These are phyloP conservation scores for Acanthochlamys bracteata DNA, from an alignment of 106 monocot genomes.

Conservation along the genomic window DNA sequence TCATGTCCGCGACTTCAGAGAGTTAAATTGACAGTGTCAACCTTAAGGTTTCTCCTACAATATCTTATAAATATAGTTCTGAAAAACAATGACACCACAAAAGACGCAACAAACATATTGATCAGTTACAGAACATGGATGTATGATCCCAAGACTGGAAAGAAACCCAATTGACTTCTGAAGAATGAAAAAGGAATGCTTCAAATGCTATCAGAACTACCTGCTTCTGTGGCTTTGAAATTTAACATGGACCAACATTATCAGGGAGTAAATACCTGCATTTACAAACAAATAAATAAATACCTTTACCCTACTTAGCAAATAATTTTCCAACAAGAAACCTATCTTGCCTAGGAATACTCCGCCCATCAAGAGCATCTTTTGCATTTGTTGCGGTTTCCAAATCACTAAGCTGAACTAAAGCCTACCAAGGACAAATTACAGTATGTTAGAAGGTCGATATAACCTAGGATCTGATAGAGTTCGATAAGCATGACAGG, in stretches of 20 bases:
- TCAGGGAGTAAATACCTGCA: constrained; percentile 53
- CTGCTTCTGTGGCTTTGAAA: constrained; percentile 54
- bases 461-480: not conserved
- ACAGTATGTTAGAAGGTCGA: not conserved
- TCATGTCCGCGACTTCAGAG: too few relatives aligned
- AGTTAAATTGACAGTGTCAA: too few relatives aligned
- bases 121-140: too few relatives aligned
- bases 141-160: too few relatives aligned
- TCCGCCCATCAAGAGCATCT: constrained; percentile 55
- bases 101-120: too few relatives aligned
- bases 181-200: too few relatives aligned
- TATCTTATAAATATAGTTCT: too few relatives aligned
- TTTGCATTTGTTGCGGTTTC: constrained; percentile 43
- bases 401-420: constrained; percentile 48
- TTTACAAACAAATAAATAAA: not conserved
- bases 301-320: not conserved
- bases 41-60: too few relatives aligned
- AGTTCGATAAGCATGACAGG: not conserved
- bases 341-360: constrained; percentile 38
- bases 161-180: too few relatives aligned
- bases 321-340: not conserved
- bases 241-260: constrained; percentile 41
- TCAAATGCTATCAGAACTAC: too few relatives aligned
- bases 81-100: too few relatives aligned
- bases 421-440: constrained; percentile 28